phyloP scores from a whole-genome alignment of 108 stramenopile genomes.

The Fragilaria crotonensis region DNA sequence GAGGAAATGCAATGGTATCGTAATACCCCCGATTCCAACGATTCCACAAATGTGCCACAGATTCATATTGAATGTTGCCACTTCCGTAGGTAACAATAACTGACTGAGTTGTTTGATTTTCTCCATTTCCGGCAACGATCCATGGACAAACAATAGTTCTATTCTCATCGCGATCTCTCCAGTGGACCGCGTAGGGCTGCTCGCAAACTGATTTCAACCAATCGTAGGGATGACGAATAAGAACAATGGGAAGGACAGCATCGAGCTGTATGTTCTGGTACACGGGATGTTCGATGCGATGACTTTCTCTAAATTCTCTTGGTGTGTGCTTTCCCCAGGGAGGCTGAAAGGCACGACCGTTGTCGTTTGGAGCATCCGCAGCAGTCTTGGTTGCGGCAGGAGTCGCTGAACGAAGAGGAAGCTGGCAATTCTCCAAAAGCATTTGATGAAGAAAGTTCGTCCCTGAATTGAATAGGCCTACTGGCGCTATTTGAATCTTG shows the following conservation, averaged over 20 bases:
- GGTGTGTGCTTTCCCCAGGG: slow-evolving; percentile 72
- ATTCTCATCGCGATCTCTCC: neutral
- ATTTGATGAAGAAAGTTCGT: slow-evolving; percentile 49
- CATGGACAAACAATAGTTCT: neutral
- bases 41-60: slow-evolving; percentile 52
- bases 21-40: slow-evolving; percentile 57
- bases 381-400: too few species aligned
- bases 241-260: slow-evolving; percentile 31
- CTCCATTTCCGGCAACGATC: neutral
- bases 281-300: neutral
- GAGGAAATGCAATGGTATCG: slow-evolving; percentile 30
- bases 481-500: slow-evolving; percentile 36
- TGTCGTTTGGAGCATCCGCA: neutral
- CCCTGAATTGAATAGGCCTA: slow-evolving; percentile 54
- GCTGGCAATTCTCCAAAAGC: slow-evolving; percentile 29
- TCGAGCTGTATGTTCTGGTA: neutral
- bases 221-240: slow-evolving; percentile 40
- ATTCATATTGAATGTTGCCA: slow-evolving; percentile 3
- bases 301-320: neutral
- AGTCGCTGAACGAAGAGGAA: neutral
- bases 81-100: neutral
- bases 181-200: slow-evolving; percentile 23
- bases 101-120: neutral
- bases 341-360: slow-evolving; percentile 3
- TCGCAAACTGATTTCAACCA: slow-evolving; percentile 57